Base-by-base conservation (phyloP, 441 rosid species). In the Syzygium malaccense region DNA sequence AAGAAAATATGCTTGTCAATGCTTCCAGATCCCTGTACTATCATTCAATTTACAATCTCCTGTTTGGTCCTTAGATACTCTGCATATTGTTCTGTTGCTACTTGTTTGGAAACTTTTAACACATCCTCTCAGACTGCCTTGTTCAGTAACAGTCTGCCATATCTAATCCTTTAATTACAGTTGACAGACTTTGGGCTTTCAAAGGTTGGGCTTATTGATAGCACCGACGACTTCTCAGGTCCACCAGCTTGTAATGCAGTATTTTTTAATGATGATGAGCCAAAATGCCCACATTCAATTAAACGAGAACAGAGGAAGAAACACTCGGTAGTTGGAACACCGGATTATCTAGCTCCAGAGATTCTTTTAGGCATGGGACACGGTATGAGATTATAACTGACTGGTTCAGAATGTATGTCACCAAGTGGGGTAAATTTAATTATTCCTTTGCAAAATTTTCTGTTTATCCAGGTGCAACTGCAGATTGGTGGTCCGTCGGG, bases 151-250 rank as follows among this genome's bases (percentile, higher is more conserved):
- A 45, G 53, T 78, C 84, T 78, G 53, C 84, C 45, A 55, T 83
- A 90, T 89, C 86, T 91, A 86, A 91, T 90, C 92, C 88, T 90
- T 91, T 87, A 88, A 85, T 92, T 93, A 93, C 98, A 98, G 99
- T 94, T 98, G 96, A 98, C 99, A 95, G 99, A 98, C 95, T 98
- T 98, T 89, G 99, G 99, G 92, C 98, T 97, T 87, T 98, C 99
- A 55, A 97, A 93, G 93, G 99, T 98, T 94, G 99, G 99, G 88
- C 98, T 97, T 87, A 98, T 98, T 89, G 91, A 95, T 92, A 98
- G 99, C 94, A 98, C 99, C 58, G 99, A 98, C 89, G 99, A 98
- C 92, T 94, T 98, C 88, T 94, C 99, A 86, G 98, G 95, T 90
- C 91, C 98, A 88, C 93, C 97, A 86, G 85, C 94, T 75, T 92